Evolutionary conservation across 2,329 filamentous ascomycete species (phyloP).

Genomic region (Bipolaris bicolor): DNA sequence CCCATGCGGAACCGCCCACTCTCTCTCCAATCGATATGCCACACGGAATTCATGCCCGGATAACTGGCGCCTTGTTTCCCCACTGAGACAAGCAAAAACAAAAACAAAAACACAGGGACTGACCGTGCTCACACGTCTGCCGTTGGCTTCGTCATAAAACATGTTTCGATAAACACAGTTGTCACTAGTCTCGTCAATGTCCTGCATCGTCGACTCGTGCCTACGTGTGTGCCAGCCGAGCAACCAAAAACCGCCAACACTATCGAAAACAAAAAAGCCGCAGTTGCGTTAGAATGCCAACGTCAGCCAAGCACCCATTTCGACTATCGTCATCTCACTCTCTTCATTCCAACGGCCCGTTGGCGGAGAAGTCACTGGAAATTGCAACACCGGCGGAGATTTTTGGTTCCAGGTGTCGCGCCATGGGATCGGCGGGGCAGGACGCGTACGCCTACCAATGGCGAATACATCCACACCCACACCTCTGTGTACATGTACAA

Average conservation of each 20-base stretch:
- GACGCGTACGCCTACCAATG: slow-evolving; percentile 8
- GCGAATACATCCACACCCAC: neutral
- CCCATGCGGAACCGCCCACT: neutral
- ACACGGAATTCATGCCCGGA: neutral
- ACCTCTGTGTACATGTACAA: neutral
- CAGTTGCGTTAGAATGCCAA: neutral
- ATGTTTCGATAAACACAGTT: slow-evolving; percentile 14
- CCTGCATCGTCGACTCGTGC: neutral
- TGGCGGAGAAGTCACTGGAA: neutral
- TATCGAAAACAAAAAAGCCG: neutral
- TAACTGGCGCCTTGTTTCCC: neutral
- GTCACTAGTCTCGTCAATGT: neutral
- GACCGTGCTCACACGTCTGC: neutral
- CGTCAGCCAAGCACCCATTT: slow-evolving; percentile 7
- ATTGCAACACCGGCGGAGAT: neutral
- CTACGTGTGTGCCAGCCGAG: neutral
- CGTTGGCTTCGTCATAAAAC: slow-evolving; percentile 6
- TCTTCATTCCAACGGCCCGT: neutral
- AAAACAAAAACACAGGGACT: neutral
- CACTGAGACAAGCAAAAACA: neutral
- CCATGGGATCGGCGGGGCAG: slow-evolving; percentile 1
- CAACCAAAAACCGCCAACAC: slow-evolving; percentile 1
- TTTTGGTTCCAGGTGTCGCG: neutral
- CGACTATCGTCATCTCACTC: neutral
- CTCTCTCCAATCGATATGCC: neutral